Base-by-base conservation (phyloP, 805 yeast genomes). In the Priceomyces haplophilus region DNA sequence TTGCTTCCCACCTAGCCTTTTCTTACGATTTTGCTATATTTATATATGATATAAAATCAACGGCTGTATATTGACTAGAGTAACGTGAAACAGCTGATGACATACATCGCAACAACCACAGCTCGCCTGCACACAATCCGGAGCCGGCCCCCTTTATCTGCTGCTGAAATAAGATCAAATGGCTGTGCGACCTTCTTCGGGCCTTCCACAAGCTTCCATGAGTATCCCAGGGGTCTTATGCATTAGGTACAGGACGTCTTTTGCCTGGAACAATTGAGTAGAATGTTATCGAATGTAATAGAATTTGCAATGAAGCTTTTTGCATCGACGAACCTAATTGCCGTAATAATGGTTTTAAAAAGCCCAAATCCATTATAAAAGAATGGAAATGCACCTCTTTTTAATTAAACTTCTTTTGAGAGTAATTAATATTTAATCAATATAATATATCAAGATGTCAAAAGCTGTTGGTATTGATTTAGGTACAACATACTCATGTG, bases 401-500 rank as follows among this genome's bases (percentile, higher is more conserved):
- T 32, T 13, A 32, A 16, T 8, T 15, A 17, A 6, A 32, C 19
- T 27, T 27, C 35, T 32, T 32, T 32, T 32, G 16, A 13, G 5
- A 32, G 23, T 32, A 32, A 17, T 15, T 32, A 16, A 32, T 35
- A 20, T 18, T 18, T 11, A 7, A 23, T 24, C 16, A n/a, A 23
- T 27, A 36, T 13, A 23, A 36, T 36, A 36, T 30, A 18, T 32
- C 23, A 41, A 44, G 16, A 56, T 56, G 61, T 46, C 61, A 33
- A 61, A 58, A 54, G 64, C 66, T 49, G 56, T 87, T 54, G 95
- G 98, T 78, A 91, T 91, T 62, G 96, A 88, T 79, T 84, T 89
- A 76, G 97, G 97, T 65, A 90, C 98, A 51, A 90, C 98, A 4
- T 90, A 90, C 79, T 90, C 97, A 10, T 90, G 97, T 81, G 98